A percentile compares a stretch with the other conserved stretches of the same genome.
Conservation (phyloP, 257 asterid genomes). For the Nicotiana attenuata region DNA sequence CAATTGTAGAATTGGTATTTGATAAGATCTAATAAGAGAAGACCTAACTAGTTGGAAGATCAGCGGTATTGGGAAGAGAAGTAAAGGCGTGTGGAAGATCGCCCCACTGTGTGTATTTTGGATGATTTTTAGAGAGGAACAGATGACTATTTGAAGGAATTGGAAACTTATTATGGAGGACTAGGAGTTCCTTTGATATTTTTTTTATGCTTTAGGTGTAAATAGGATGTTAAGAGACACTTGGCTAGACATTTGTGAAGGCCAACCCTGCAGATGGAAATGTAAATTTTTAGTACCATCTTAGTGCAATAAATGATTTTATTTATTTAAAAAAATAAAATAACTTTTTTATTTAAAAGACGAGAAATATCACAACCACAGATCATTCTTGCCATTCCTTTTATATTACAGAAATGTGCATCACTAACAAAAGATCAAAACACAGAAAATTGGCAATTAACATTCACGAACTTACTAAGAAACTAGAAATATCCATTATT, state of each 20-base stretch:
- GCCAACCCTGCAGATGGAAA: not conserved
- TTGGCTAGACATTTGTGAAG: not conserved
- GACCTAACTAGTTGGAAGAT: too few relatives aligned
- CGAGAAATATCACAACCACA: not conserved
- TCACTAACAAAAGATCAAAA: not conserved
- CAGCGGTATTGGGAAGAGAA: too few relatives aligned
- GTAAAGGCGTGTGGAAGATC: too few relatives aligned
- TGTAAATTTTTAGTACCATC: not conserved
- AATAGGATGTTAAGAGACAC: not conserved
- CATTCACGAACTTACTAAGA: not conserved
- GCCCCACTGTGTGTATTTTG: too few relatives aligned
- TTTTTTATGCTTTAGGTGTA: not conserved
- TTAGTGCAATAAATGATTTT: not conserved
- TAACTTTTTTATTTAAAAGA: not conserved
- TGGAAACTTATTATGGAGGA: not conserved
- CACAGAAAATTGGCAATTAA: not conserved
- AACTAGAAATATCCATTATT: not conserved
- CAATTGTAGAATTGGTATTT: too few relatives aligned
- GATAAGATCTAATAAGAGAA: too few relatives aligned
- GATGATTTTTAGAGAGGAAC: not conserved
- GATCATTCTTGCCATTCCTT: not conserved
- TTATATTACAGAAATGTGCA: not conserved
- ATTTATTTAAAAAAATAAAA: not conserved
- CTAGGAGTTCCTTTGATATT: not conserved
- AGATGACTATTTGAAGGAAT: not conserved